phyloP scores from a whole-genome alignment of 73 alveolate genomes.

The Paramecium biaurelia region DNA sequence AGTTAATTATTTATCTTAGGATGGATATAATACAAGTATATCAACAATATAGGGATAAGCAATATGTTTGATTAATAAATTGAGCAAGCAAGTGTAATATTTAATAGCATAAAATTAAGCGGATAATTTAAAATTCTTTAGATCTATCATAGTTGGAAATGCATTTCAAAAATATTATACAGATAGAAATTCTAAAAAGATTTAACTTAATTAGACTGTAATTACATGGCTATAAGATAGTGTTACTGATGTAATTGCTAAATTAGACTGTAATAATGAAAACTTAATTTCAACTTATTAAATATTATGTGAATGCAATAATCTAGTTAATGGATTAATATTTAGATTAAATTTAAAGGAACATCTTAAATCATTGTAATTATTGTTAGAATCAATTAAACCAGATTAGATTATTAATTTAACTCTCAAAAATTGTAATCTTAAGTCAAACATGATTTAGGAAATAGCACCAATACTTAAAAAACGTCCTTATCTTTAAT shows the following conservation, averaged over 20 bases:
- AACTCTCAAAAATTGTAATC: not conserved
- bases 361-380: not conserved
- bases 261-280: not conserved
- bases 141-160: not conserved
- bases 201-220: not conserved
- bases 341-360: not conserved
- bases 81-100: slow-evolving; percentile 2
- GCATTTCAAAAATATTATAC: not conserved
- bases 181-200: not conserved
- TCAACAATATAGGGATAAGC: not conserved
- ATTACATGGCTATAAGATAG: not conserved
- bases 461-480: not conserved
- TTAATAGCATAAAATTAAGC: not conserved
- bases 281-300: not conserved
- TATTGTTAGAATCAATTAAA: not conserved
- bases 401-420: not conserved
- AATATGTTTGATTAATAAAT: not conserved
- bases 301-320: not conserved
- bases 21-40: not conserved
- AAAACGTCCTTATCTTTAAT: not conserved
- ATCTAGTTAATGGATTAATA: not conserved
- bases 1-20: not conserved
- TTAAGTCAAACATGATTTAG: not conserved
- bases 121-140: not conserved
- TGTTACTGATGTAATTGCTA: not conserved